phyloP scores from a whole-genome alignment of 2,329 filamentous ascomycete genomes.

The Botrytis paeoniae region DNA sequence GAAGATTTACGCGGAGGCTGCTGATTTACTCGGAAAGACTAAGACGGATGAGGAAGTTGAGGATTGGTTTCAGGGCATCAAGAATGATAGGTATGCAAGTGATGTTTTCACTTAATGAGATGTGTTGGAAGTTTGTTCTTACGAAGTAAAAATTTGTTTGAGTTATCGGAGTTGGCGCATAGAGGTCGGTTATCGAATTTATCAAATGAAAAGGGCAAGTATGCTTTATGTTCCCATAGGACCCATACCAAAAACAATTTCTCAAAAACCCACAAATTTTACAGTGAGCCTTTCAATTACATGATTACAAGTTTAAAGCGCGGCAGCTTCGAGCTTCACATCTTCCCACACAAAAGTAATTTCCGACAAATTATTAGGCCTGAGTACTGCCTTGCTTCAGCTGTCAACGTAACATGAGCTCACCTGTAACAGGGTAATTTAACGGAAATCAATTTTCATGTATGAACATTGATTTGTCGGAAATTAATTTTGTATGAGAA shows the following conservation, averaged over 20 bases:
- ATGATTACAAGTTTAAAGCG: background rate
- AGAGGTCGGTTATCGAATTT: background rate
- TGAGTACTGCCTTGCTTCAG: too few relatives aligned
- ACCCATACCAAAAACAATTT: background rate
- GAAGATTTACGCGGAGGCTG: conserved; percentile 19
- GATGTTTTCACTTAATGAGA: conserved; percentile 20
- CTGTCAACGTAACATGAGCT: too few relatives aligned
- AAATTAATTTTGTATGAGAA: too few relatives aligned
- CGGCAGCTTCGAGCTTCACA: background rate
- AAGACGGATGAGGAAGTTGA: conserved; percentile 22
- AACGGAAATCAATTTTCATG: too few relatives aligned
- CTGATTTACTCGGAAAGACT: background rate
- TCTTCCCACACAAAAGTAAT: background rate
- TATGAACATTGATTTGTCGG: too few relatives aligned
- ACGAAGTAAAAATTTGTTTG: background rate
- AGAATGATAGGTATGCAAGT: conserved; percentile 21
- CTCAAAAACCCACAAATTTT: background rate
- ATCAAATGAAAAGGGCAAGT: background rate
- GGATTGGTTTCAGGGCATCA: conserved; percentile 20
- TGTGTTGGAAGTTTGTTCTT: background rate
- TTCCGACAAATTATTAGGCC: background rate
- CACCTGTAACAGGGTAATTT: too few relatives aligned
- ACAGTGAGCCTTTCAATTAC: background rate
- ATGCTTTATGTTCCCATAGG: background rate
- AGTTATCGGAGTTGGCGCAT: background rate